phyloP scores from a whole-genome alignment of 1,284 basidiomycete genomes.

The Moniliella sp. region DNA sequence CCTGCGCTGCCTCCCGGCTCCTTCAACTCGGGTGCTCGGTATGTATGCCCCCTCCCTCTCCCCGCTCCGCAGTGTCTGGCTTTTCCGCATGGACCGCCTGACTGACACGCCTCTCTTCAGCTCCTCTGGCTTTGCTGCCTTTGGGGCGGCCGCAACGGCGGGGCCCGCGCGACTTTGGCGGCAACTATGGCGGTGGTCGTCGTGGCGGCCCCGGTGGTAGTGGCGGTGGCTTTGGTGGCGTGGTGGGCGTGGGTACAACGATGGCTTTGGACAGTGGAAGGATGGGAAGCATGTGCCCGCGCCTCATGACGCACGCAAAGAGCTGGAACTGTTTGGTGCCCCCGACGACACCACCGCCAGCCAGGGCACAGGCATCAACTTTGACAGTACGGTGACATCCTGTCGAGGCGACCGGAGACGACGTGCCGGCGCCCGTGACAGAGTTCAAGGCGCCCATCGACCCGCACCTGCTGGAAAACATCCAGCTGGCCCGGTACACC shows the following conservation, averaged over 20 bases:
- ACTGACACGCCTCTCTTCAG: no score
- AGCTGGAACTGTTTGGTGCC: constrained; percentile 89
- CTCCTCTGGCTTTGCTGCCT: no score
- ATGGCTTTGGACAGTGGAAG: constrained; percentile 53
- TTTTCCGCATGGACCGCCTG: no score
- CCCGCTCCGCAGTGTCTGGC: no score
- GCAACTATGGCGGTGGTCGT: neutral
- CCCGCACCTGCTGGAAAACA: constrained; percentile 81
- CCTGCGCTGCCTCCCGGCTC: no score
- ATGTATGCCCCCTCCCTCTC: no score
- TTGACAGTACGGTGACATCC: constrained; percentile 98
- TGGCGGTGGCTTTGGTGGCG: neutral
- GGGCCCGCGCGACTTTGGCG: constrained; percentile 2
- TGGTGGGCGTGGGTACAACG: neutral
- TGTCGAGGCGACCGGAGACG: constrained; percentile 85
- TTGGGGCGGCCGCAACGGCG: no score
- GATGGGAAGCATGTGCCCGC: constrained; percentile 69
- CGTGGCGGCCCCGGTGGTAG: neutral
- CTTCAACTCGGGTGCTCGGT: no score
- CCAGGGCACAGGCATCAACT: constrained; percentile 93
- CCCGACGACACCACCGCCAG: constrained; percentile 45
- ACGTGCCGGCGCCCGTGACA: constrained; percentile 74
- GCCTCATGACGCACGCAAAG: constrained; percentile 57
- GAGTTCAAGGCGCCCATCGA: constrained; percentile 77
- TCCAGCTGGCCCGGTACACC: constrained; percentile 70